Evolutionary conservation across 371 early-diverging fungal genomes (phyloP).

Genomic region (Mortierella sp.): DNA sequence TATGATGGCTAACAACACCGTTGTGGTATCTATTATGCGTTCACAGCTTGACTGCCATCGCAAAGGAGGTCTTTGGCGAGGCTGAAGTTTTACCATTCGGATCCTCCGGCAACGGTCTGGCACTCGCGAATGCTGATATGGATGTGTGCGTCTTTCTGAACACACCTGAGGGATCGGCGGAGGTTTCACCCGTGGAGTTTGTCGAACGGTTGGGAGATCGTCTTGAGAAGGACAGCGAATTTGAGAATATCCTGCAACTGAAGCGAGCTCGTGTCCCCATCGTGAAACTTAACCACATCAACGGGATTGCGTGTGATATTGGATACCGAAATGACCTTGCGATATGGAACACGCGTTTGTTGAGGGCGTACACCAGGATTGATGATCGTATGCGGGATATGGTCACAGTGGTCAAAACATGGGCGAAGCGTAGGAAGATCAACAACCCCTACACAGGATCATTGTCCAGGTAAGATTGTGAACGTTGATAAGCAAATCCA

Average conservation of each 20-base stretch:
- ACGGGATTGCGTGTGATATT: slow-evolving; percentile 78
- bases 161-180: slow-evolving; percentile 12
- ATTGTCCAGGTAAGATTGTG: slow-evolving; percentile 36
- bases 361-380: slow-evolving; percentile 74
- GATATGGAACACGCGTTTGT: slow-evolving; percentile 77
- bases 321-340: slow-evolving; percentile 84
- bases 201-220: slow-evolving; percentile 52
- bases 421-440: slow-evolving; percentile 77
- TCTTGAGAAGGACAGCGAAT: slow-evolving; percentile 40
- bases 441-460: slow-evolving; percentile 66
- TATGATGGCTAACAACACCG: no score
- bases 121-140: slow-evolving; percentile 55
- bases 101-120: slow-evolving; percentile 56
- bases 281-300: slow-evolving; percentile 57
- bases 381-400: slow-evolving; percentile 81
- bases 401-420: slow-evolving; percentile 78
- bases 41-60: slow-evolving; percentile 32
- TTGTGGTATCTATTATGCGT: not conserved
- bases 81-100: slow-evolving; percentile 55
- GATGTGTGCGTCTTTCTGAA: slow-evolving; percentile 55
- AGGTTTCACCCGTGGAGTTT: slow-evolving; percentile 49
- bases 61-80: slow-evolving; percentile 42
- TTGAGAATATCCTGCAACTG: slow-evolving; percentile 48
- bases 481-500: no score
- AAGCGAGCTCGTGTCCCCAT: slow-evolving; percentile 60